Evolutionary conservation across 306 rosid species (phyloP).

Genomic region (Quercus ilex): DNA sequence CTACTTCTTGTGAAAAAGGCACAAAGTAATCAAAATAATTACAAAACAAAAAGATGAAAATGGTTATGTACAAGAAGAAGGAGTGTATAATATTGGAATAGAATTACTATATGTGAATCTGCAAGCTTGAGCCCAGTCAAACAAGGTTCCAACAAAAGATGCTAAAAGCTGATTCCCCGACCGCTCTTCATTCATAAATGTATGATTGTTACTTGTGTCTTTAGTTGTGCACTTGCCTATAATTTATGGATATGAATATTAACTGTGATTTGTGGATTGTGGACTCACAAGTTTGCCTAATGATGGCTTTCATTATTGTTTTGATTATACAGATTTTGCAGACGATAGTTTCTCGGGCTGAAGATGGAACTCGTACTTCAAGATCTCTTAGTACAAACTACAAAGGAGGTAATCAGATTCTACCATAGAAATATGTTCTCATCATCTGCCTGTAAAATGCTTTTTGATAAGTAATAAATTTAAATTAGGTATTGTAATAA

Average conservation of each 20-base stretch:
- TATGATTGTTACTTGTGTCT: background rate
- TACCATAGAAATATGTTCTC: background rate
- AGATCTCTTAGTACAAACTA: slow-evolving; percentile 88
- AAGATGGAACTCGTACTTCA: slow-evolving; percentile 64
- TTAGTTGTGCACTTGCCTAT: background rate
- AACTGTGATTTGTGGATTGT: background rate
- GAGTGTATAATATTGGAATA: no score
- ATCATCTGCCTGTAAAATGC: background rate
- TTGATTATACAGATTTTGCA: slow-evolving; percentile 69
- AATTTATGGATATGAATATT: background rate
- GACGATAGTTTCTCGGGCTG: slow-evolving; percentile 80
- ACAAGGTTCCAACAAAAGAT: no score
- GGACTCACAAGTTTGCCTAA: background rate
- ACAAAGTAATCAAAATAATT: no score
- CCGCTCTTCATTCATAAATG: no score
- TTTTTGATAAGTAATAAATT: no score
- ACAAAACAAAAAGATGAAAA: no score
- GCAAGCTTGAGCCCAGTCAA: no score
- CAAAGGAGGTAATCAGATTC: slow-evolving; percentile 76
- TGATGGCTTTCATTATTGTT: slow-evolving; percentile 12
- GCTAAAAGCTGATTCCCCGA: no score
- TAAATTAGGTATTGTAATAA: no score
- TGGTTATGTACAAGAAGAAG: no score
- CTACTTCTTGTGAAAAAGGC: no score
- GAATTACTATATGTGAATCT: no score